Evolutionary conservation across 164 flowering plant genomes (phyloP), one percentile per base, ranked within the genome.

Genomic region (Saururus chinensis): DNA sequence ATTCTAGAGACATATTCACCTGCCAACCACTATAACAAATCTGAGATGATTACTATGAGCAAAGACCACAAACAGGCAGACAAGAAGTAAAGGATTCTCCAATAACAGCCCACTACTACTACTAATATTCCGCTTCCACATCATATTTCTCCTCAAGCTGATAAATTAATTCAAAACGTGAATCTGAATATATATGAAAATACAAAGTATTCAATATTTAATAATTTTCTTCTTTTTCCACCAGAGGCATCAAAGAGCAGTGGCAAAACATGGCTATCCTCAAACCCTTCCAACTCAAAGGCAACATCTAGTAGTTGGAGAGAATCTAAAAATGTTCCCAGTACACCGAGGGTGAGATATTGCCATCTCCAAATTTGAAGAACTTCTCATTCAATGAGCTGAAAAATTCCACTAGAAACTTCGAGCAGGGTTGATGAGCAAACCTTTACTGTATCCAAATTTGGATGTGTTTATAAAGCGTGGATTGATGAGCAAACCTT

Each of bases 391-490:
- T 83, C 65, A 77, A 72, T 68, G 96, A 90, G 64, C 81, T 90
- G 1, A 86, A 68, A 73, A 83, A 62, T 68, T 96, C 97, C 60
- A 88, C 97, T 1, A 79, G 82, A 73, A 88, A 88, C 65, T 91
- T 91, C 64, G 82, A 86, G 4, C 83, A 84, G 49, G 82, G 85
- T 90, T 19, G 96, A 79, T 96, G 97, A 53, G 97, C n/a, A n/a
- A n/a, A n/a, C n/a, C n/a, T n/a, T n/a, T n/a, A n/a, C n/a, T n/a
- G n/a, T n/a, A n/a, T n/a, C n/a, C n/a, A n/a, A 92, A 35, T 91
- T 88, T 71, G 96, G 98, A 35, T 82, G 64, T 77, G 96, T 91
- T 59, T 91, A 68, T 66, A 91, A 91, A 67, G 97, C 96, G 64
- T 91, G 97, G 97, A 78, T 90, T 54, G 92, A 86, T 75, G 82